Base-by-base conservation (phyloP, 73 alveolate species). In the Paramecium primaurelia region DNA sequence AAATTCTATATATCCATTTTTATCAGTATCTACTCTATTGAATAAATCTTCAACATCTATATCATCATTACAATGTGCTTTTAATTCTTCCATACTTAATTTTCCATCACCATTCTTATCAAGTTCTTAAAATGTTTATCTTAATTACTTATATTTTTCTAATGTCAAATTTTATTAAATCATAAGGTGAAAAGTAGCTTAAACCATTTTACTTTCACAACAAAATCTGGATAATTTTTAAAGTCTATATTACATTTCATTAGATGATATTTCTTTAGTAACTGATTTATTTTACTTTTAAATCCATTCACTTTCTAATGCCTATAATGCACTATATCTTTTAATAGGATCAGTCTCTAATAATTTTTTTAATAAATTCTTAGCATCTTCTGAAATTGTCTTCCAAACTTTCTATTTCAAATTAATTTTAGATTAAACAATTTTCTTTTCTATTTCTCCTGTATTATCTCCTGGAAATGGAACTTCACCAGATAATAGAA, bases 401-500 rank as follows among this genome's bases (percentile, higher is more conserved):
- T 47, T 59, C 96, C 96, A 96, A 54, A 59, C 42, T n/a, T 58
- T 75, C 32, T 44, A 14, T 28, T 22, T 40, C 71, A 89, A 16
- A 12, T 71, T 45, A 18, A 71, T 71, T 77, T 71, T 89, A 20
- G 88, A 42, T 0, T 88, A 22, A 36, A 71, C 69, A 5, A 93
- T 77, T 3, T 47, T 92, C 36, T 88, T 49, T 42, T 91, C 58
- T n/a, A 92, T 93, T 58, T 92, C 96, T 59, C 95, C 95, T 38
- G 94, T 93, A 20, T 84, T 87, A 42, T 87, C 89, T 11, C 97
- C 94, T 73, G 93, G 93, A 96, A 96, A 96, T 1, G 99, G 99
- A 1, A 98, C 95, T 92, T 95, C 95, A 2, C 99, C 98, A 10
- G 95, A 93, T 9, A 96, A 69, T 88, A 96, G 94, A 77, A 95